Base-by-base conservation (phyloP, 495 filamentous ascomycete species). In the Xylaria acuta region DNA sequence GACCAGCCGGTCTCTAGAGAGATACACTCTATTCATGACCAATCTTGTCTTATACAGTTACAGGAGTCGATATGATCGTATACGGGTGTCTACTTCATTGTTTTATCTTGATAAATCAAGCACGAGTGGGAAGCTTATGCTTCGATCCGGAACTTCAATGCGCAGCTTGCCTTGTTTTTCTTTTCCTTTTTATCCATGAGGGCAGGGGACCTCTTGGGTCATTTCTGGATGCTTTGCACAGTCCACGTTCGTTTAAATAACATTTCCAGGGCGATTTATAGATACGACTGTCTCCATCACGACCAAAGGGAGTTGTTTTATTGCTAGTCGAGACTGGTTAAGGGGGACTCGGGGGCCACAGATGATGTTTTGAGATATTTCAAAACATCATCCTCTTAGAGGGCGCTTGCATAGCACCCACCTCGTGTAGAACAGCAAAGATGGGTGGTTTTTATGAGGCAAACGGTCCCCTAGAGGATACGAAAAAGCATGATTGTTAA, bases 21-120 rank as follows among this genome's bases (percentile, higher is more conserved):
- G 36, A 58, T 66, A 30, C 34, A 49, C 41, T 49, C 56, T 69
- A 38, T 45, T 64, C 36, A 71, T 64, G 34, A 67, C 72, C 67
- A 72, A 58, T 45, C 40, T 72, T 74, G 54, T 62, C 59, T 69
- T 77, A 71, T 76, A 77, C 74, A 71, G 74, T 74, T 77, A 72
- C 41, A 71, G 73, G 75, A 74, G 72, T 76, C 74, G 75, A 71
- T 63, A 54, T 74, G 75, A 69, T 75, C 65, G 18, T 32, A 64
- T 63, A 47, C 41, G n/a, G 7, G 38, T 58, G 25, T 58, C 49
- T 58, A 47, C 60, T 65, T 65, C 25, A 60, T 71, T 71, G 27
- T 49, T 71, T 56, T 71, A 70, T 70, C 38, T 63, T 63, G 32
- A 51, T 27, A 38, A 40, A 47, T 38, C 34, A 56, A 62, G 69